Conservation (phyloP, 768 basidiomycete species). For the Boletus fagicola region DNA sequence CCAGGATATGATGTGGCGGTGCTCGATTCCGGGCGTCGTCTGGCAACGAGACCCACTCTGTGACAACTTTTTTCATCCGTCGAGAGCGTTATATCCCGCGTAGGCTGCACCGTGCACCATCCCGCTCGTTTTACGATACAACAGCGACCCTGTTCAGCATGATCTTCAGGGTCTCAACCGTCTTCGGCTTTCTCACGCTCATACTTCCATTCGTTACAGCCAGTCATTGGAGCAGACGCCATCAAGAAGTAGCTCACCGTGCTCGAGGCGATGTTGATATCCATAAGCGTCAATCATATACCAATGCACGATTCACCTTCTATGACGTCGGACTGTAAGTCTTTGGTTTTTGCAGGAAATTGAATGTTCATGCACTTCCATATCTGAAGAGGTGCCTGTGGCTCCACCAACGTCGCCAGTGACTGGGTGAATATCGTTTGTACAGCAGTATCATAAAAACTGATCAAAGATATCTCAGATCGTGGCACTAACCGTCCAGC, state of each 20-base stretch:
- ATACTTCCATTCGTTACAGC: constrained; percentile 34
- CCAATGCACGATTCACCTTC: constrained; percentile 47
- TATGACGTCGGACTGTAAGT: constrained; percentile 55
- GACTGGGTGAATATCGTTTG: constrained; percentile 44
- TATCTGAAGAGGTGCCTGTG: constrained; percentile 55
- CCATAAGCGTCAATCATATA: constrained; percentile 37
- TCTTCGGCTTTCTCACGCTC: constrained; percentile 37
- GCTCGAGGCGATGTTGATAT: constrained; percentile 41
- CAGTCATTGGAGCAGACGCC: constrained; percentile 37
- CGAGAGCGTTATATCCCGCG: background rate
- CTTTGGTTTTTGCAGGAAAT: background rate
- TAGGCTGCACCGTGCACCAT: constrained; percentile 14
- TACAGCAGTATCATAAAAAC: background rate
- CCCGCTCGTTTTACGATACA: constrained; percentile 22
- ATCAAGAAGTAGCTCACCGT: constrained; percentile 50
- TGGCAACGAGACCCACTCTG: constrained; percentile 15
- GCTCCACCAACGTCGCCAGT: constrained; percentile 35
- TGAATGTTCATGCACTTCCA: constrained; percentile 4
- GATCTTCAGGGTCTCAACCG: constrained; percentile 24
- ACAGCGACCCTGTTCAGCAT: constrained; percentile 11
- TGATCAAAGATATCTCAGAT: constrained; percentile 36
- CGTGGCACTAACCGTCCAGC: constrained; percentile 50
- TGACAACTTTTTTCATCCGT: background rate
- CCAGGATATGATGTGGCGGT: constrained; percentile 5
- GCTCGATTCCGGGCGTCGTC: constrained; percentile 9